A percentile compares a stretch with the other conserved stretches of the same genome.
These are phyloP conservation scores for Blastobotrys elegans DNA, from an alignment of 1,139 yeast genomes.

Conservation along the genomic window DNA sequence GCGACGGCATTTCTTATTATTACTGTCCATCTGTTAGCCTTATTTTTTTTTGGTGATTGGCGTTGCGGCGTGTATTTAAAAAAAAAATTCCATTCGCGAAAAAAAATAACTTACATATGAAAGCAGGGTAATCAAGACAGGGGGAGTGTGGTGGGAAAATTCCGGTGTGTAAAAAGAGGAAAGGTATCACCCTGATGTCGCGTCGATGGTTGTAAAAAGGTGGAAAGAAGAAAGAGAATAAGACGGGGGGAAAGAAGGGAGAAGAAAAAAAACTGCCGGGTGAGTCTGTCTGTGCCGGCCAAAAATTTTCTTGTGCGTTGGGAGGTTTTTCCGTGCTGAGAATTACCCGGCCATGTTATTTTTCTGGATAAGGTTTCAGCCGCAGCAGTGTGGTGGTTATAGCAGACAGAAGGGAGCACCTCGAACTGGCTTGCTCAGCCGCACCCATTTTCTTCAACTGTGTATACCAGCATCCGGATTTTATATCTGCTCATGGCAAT, in stretches of 20 bases:
- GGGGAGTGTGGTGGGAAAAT: not conserved
- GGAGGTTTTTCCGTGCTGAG: not conserved
- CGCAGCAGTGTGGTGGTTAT: too few relatives aligned
- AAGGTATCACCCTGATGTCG: constrained; percentile 4
- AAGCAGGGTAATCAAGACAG: too few relatives aligned
- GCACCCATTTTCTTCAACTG: too few relatives aligned
- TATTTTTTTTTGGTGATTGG: not conserved
- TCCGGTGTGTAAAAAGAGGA: not conserved
- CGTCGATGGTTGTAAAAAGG: not conserved
- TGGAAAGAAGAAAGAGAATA: not conserved
- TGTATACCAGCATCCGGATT: too few relatives aligned
- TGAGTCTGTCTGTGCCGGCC: not conserved
- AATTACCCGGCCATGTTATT: not conserved
- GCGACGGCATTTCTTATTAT: constrained; percentile 8
- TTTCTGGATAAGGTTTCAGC: not conserved
- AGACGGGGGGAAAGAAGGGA: not conserved
- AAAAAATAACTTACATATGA: too few relatives aligned
- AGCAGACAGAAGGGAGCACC: too few relatives aligned
- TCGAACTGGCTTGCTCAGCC: too few relatives aligned
- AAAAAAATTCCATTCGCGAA: too few relatives aligned
- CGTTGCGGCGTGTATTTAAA: too few relatives aligned
- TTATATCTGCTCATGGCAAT: too few relatives aligned
- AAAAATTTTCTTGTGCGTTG: not conserved
- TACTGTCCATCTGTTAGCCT: not conserved
- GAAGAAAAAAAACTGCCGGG: constrained; percentile 1